Evolutionary conservation across 768 basidiomycete species (phyloP).

Genomic region (Lactarius sp.): DNA sequence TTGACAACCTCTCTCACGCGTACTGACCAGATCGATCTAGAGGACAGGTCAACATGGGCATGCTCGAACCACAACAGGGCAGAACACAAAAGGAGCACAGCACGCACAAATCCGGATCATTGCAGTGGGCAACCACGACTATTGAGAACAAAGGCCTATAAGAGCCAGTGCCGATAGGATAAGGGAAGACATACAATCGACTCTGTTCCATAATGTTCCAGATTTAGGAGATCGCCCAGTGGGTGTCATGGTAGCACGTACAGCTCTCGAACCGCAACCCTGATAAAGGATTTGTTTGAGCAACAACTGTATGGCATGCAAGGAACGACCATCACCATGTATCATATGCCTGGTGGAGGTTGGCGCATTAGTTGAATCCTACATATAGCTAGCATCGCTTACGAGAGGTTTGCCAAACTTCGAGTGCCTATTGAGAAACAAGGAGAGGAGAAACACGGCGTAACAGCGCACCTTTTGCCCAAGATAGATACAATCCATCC

Average conservation of each 20-base stretch:
- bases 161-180: not conserved
- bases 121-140: conserved; percentile 71
- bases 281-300: conserved; percentile 4
- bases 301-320: not conserved
- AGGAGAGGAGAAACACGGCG: not conserved
- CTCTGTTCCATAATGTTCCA: conserved; percentile 53
- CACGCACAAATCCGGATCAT: conserved; percentile 75
- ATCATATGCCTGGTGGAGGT: conserved; percentile 45
- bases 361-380: not conserved
- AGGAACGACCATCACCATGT: conserved; percentile 40
- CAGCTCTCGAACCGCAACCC: conserved; percentile 52
- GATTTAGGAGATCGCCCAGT: not conserved
- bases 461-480: conserved; percentile 71
- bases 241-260: conserved; percentile 36
- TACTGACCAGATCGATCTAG: conserved; percentile 76
- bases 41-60: conserved; percentile 10
- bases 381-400: conserved; percentile 26
- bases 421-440: not conserved
- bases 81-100: not conserved
- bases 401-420: conserved; percentile 77
- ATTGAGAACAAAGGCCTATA: not conserved
- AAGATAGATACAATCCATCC: conserved; percentile 95
- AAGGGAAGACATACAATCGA: conserved; percentile 28
- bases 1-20: conserved; percentile 26
- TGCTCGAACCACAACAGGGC: conserved; percentile 4